phyloP scores from a whole-genome alignment of 495 filamentous ascomycete species.

The Penicillium desertorum region DNA sequence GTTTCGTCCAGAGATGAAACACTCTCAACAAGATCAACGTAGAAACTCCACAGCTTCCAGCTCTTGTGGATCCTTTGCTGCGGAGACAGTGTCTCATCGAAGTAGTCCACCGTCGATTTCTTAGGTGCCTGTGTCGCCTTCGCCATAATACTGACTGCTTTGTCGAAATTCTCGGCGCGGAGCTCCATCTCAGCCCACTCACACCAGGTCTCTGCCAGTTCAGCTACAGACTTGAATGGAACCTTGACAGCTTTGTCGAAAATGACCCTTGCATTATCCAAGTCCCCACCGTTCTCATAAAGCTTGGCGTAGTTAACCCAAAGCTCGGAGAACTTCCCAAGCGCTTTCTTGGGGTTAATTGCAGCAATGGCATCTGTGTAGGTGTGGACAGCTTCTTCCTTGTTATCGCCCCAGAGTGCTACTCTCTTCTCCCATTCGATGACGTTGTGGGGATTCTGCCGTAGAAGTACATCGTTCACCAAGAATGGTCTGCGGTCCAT shows the following conservation, averaged over 20 bases:
- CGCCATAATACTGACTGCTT: slow-evolving; percentile 91
- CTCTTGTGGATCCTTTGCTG: slow-evolving; percentile 98
- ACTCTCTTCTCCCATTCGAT: slow-evolving; percentile 97
- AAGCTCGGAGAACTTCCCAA: slow-evolving; percentile 89
- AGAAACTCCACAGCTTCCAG: slow-evolving; percentile 99
- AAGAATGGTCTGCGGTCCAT: slow-evolving; percentile 98
- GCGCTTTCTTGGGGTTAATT: slow-evolving; percentile 91
- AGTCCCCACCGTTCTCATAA: slow-evolving; percentile 86
- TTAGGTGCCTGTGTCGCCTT: slow-evolving; percentile 96
- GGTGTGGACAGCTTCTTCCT: slow-evolving; percentile 84
- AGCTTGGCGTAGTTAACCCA: slow-evolving; percentile 99
- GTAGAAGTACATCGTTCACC: slow-evolving; percentile 90
- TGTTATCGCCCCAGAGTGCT: slow-evolving; percentile 92
- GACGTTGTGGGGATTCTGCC: slow-evolving; percentile 96
- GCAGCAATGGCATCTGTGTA: slow-evolving; percentile 93
- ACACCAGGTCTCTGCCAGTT: slow-evolving; percentile 97
- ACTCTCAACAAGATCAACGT: slow-evolving; percentile 96
- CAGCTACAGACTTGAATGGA: slow-evolving; percentile 89
- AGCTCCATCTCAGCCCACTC: slow-evolving; percentile 99
- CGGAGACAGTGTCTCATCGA: slow-evolving; percentile 89
- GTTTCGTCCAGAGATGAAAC: slow-evolving; percentile 91
- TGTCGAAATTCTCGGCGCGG: slow-evolving; percentile 92
- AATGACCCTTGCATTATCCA: slow-evolving; percentile 83
- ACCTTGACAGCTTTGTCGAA: slow-evolving; percentile 98
- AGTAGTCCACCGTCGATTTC: slow-evolving; percentile 93